Percentiles rank a stretch among this genome's conserved stretches.
These are phyloP conservation scores for Thielaviopsis punctulata DNA, from an alignment of 2,329 filamentous ascomycete genomes.

Conservation along the genomic window DNA sequence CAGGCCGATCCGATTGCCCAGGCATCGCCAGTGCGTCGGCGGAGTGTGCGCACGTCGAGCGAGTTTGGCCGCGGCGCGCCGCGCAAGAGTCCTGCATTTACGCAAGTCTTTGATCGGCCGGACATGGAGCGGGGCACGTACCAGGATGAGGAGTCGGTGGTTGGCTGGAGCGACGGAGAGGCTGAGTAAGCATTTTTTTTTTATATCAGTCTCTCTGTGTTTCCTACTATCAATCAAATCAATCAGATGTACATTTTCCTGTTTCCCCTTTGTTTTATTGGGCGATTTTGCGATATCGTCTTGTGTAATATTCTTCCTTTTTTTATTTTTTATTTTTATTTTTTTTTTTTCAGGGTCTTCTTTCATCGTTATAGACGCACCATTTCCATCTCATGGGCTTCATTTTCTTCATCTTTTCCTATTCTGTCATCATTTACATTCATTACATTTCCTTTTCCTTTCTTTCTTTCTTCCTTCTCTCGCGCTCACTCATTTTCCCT, in stretches of 20 bases:
- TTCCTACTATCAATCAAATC: no score
- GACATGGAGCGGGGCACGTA: background rate
- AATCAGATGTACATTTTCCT: background rate
- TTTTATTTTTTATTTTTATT: background rate
- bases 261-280: background rate
- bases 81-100: slow-evolving; percentile 45
- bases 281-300: background rate
- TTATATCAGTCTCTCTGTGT: no score
- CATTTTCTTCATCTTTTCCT: background rate
- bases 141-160: background rate
- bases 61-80: slow-evolving; percentile 24
- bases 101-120: slow-evolving; percentile 34
- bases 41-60: slow-evolving; percentile 13
- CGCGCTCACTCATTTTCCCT: slow-evolving; percentile 1
- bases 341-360: background rate
- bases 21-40: slow-evolving; percentile 28
- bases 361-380: background rate
- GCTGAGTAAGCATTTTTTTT: no score
- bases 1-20: slow-evolving; percentile 39
- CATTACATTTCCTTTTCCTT: slow-evolving; percentile 7
- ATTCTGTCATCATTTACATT: slow-evolving; percentile 6
- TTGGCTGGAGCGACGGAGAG: slow-evolving; percentile 18
- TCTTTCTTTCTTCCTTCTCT: background rate
- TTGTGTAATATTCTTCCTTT: background rate
- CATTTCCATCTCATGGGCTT: background rate